A percentile compares a stretch with the other conserved stretches of the same genome.
Conservation (phyloP, 805 yeast genomes). For the Ogataea ganodermae region DNA sequence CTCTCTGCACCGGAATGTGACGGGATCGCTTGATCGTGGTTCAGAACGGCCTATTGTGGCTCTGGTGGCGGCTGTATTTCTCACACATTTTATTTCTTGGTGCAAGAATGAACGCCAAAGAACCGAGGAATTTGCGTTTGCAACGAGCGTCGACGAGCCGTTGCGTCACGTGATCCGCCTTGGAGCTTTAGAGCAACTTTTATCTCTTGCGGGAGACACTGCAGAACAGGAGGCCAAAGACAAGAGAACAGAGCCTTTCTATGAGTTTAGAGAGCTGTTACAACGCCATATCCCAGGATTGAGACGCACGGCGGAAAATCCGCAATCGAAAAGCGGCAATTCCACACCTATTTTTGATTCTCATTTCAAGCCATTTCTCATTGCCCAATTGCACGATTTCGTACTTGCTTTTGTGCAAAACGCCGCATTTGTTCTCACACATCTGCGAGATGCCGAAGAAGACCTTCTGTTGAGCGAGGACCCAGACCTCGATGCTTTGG, state of each 20-base stretch:
- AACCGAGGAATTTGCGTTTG: constrained; percentile 50
- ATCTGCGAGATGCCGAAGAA: constrained; percentile 72
- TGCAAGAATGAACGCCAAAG: constrained; percentile 53
- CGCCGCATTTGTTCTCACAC: constrained; percentile 66
- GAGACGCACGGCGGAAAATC: neutral
- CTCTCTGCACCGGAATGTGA: constrained; percentile 39
- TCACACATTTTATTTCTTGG: constrained; percentile 65
- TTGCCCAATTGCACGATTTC: constrained; percentile 49
- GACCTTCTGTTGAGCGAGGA: constrained; percentile 59
- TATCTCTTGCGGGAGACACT: constrained; percentile 63
- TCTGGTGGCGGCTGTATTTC: constrained; percentile 50
- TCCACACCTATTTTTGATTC: constrained; percentile 9
- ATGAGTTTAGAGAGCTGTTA: constrained; percentile 64
- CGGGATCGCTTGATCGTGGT: constrained; percentile 39
- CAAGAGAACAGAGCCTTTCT: constrained; percentile 38
- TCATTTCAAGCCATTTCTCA: constrained; percentile 39
- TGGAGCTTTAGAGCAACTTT: constrained; percentile 71
- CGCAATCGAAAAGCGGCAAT: neutral
- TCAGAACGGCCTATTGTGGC: constrained; percentile 51
- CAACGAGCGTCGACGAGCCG: constrained; percentile 50
- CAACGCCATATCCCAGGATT: constrained; percentile 64
- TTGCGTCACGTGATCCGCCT: constrained; percentile 57
- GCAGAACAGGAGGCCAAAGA: constrained; percentile 26
- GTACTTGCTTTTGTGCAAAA: constrained; percentile 59
- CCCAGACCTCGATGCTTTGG: constrained; percentile 59